Conservation (phyloP, 176 grass and related monocot genomes). For the Panicum miliaceum region DNA sequence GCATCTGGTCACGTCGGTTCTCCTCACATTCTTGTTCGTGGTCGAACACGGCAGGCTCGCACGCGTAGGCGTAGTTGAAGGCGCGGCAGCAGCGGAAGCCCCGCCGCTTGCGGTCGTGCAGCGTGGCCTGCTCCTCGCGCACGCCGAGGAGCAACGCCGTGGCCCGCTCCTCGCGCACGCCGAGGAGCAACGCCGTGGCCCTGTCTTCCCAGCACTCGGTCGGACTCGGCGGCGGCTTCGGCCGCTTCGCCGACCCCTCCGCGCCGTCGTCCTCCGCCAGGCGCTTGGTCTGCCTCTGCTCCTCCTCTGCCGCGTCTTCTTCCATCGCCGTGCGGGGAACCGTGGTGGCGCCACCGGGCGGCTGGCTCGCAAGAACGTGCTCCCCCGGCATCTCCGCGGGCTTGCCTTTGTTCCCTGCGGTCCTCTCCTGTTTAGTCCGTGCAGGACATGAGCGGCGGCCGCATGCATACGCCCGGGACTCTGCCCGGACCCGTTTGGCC, state of each 20-base stretch:
- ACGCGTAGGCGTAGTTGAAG: background rate
- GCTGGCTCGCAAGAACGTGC: background rate
- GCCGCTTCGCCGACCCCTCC: background rate
- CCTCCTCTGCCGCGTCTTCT: background rate
- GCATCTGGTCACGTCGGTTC: background rate
- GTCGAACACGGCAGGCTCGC: background rate
- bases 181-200: background rate
- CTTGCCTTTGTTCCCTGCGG: background rate
- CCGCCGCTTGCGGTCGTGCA: background rate
- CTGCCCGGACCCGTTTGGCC: background rate
- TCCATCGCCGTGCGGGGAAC: background rate
- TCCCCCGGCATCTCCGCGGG: background rate
- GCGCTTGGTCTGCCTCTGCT: background rate
- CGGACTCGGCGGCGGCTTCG: background rate
- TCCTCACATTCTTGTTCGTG: conserved; percentile 10
- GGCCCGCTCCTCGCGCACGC: background rate
- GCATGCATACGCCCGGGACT: background rate
- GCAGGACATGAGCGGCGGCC: background rate
- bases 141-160: background rate
- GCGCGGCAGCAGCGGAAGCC: background rate
- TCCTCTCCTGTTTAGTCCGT: background rate
- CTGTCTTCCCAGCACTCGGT: background rate
- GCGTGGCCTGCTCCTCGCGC: conserved; percentile 6
- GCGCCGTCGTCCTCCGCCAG: background rate
- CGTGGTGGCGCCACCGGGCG: background rate